Evolutionary conservation across 805 yeast species (phyloP).

Genomic region (Starmerella etchellsii): DNA sequence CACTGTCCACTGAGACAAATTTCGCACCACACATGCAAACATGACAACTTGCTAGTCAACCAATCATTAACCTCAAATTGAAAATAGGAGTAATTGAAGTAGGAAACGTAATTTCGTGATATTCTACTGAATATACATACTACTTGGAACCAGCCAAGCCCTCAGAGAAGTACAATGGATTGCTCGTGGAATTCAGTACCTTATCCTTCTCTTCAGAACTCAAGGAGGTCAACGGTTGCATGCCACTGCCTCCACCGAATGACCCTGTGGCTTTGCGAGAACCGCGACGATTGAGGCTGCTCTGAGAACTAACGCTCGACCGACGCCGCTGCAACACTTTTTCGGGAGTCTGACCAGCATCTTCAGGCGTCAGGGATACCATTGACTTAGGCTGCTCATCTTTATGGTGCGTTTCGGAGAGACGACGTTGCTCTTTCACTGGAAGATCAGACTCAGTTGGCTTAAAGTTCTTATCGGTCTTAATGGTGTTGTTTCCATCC

Average conservation of each 20-base stretch:
- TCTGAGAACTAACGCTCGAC: constrained; percentile 7
- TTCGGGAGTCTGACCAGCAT: constrained; percentile 8
- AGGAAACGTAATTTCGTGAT: too few species aligned
- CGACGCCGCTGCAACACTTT: constrained; percentile 12
- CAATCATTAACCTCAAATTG: too few species aligned
- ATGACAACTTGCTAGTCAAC: too few species aligned
- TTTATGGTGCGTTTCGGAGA: constrained; percentile 11
- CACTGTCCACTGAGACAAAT: too few species aligned
- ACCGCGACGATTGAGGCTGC: constrained; percentile 1
- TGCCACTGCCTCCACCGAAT: constrained; percentile 6
- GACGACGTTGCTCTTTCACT: constrained; percentile 8
- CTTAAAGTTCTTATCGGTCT: constrained; percentile 12
- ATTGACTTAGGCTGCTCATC: constrained; percentile 5
- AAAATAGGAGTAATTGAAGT: too few species aligned
- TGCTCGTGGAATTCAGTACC: constrained; percentile 4
- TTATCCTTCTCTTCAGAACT: constrained; percentile 6
- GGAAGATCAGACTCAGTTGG: constrained; percentile 14
- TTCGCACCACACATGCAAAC: too few species aligned
- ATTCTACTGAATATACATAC: too few species aligned
- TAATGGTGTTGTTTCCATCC: constrained; percentile 13
- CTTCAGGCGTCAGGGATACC: constrained; percentile 11
- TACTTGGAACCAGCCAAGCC: too few species aligned
- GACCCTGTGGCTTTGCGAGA: constrained; percentile 17
- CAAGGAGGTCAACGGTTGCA: constrained; percentile 10
- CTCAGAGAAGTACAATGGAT: too few species aligned